phyloP scores from a whole-genome alignment of 306 rosid genomes.

The Canavalia ensiformis region DNA sequence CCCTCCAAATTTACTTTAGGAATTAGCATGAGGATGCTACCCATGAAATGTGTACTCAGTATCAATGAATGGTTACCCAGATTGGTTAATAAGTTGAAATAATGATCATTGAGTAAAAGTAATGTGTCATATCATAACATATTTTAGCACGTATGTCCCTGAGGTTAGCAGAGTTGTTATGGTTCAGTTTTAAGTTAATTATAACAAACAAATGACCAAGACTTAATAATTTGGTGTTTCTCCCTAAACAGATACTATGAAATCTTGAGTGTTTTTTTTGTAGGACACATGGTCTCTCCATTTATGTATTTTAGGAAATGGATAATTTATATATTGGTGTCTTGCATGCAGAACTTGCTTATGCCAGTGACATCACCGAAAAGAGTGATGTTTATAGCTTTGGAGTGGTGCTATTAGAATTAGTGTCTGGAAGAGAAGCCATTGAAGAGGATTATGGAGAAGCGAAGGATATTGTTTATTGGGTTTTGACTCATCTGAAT shows the following conservation, averaged over 20 bases:
- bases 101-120: background rate
- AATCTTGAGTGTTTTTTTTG: background rate
- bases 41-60: background rate
- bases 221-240: conserved; percentile 7
- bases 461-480: conserved; percentile 87
- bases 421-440: conserved; percentile 81
- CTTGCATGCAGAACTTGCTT: conserved; percentile 80
- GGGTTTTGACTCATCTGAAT: conserved; percentile 76
- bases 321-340: background rate
- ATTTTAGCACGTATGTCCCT: background rate
- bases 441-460: conserved; percentile 89
- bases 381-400: conserved; percentile 94
- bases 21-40: conserved; percentile 20
- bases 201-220: background rate
- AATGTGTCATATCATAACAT: background rate
- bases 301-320: conserved; percentile 4
- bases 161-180: background rate
- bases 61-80: background rate
- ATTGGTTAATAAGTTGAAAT: background rate
- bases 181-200: background rate
- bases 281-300: background rate
- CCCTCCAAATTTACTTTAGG: background rate
- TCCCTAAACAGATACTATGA: background rate
- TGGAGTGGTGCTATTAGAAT: conserved; percentile 87
- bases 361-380: conserved; percentile 74